phyloP scores from a whole-genome alignment of 177 flowering plant genomes.

The Vitis hybrid region DNA sequence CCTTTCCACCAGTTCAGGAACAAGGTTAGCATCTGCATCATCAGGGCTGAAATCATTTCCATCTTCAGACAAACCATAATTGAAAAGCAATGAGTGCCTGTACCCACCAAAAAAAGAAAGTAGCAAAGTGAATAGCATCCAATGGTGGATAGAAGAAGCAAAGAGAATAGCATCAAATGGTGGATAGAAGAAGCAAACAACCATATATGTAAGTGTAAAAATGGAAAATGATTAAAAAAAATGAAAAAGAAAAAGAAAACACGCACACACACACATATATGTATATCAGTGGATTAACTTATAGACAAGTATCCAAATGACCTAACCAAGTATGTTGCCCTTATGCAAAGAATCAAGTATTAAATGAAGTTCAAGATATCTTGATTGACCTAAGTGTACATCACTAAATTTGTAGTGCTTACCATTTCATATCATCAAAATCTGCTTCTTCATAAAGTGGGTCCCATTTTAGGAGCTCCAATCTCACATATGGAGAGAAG shows the following conservation, averaged over 20 bases:
- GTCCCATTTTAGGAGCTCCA: slow-evolving; percentile 97
- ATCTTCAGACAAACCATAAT: slow-evolving; percentile 72
- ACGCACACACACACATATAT: background rate
- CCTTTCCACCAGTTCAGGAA: slow-evolving; percentile 83
- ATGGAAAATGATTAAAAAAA: too few relatives aligned
- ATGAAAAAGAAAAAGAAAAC: background rate
- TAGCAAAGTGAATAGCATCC: too few relatives aligned
- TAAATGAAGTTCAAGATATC: background rate
- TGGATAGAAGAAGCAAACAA: too few relatives aligned
- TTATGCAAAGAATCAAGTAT: background rate
- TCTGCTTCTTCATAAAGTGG: slow-evolving; percentile 73
- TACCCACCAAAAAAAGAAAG: slow-evolving; percentile 3
- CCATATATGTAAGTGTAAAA: too few relatives aligned
- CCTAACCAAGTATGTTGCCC: too few relatives aligned
- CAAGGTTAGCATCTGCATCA: slow-evolving; percentile 83
- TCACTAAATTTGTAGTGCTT: slow-evolving; percentile 1
- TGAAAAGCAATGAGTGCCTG: slow-evolving; percentile 82
- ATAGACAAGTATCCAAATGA: too few relatives aligned
- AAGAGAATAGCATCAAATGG: too few relatives aligned
- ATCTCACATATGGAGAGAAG: slow-evolving; percentile 88
- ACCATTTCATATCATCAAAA: slow-evolving; percentile 91
- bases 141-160: too few relatives aligned
- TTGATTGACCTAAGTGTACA: background rate
- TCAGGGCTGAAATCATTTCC: slow-evolving; percentile 44
- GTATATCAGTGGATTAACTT: too few relatives aligned